These are phyloP conservation scores for Chaetomium sp. DNA, from an alignment of 2,329 filamentous ascomycete genomes.

Conservation along the genomic window DNA sequence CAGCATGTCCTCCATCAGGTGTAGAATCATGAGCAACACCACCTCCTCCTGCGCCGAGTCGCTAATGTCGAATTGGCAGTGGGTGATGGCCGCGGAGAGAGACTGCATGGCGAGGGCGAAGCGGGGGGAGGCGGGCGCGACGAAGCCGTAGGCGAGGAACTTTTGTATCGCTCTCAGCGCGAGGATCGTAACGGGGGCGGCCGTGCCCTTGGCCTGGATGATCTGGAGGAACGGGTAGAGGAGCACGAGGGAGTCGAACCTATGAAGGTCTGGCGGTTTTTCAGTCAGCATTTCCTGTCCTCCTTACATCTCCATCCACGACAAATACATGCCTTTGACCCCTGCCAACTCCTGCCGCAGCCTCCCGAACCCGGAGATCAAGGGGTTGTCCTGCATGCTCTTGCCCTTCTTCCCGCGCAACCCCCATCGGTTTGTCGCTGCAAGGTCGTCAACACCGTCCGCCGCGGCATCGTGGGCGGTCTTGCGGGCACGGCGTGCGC, in stretches of 20 bases:
- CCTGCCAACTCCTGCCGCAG: constrained; percentile 84
- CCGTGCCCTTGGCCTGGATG: constrained; percentile 93
- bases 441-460: constrained; percentile 55
- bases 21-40: constrained; percentile 88
- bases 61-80: constrained; percentile 96
- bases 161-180: constrained; percentile 93
- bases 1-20: constrained; percentile 98
- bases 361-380: constrained; percentile 92
- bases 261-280: constrained; percentile 67
- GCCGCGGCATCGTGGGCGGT: constrained; percentile 40
- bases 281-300: constrained; percentile 35
- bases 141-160: constrained; percentile 93
- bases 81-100: constrained; percentile 90
- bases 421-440: constrained; percentile 79
- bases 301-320: neutral
- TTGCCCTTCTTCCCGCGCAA: constrained; percentile 92
- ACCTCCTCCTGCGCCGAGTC: constrained; percentile 95
- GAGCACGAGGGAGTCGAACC: constrained; percentile 85
- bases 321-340: constrained; percentile 66
- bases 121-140: constrained; percentile 80
- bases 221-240: constrained; percentile 95
- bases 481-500: constrained; percentile 47
- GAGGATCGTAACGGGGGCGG: constrained; percentile 92
- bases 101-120: constrained; percentile 92
- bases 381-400: constrained; percentile 94